phyloP scores from a whole-genome alignment of 345 rosid genomes.

The Syzygium aromaticum region DNA sequence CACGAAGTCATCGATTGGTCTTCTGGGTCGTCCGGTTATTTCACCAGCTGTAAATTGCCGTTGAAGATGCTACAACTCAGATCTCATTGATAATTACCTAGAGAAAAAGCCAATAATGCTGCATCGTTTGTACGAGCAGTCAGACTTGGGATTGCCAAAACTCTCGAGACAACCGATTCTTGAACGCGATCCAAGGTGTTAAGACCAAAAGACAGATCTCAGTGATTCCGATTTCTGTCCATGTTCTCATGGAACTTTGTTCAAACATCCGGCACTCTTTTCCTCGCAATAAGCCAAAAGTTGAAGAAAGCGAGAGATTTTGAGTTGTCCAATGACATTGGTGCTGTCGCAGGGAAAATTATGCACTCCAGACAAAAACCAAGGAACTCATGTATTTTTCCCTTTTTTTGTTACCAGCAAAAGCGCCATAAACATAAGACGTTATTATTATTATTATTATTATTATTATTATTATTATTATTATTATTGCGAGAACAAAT shows the following conservation, averaged over 20 bases:
- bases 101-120: background rate
- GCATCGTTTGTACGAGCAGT: background rate
- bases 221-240: background rate
- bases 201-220: background rate
- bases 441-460: background rate
- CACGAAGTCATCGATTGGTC: background rate
- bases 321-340: background rate
- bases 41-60: background rate
- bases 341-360: background rate
- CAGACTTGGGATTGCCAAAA: background rate
- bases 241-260: background rate
- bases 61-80: accelerated
- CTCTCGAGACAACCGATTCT: background rate
- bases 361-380: background rate
- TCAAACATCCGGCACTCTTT: background rate
- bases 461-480: background rate
- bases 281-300: background rate
- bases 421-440: background rate
- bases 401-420: background rate
- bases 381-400: background rate
- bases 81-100: background rate
- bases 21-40: background rate
- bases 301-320: background rate
- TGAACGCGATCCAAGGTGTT: background rate
- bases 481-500: background rate